These are phyloP conservation scores for Cladosporium sp. DNA, from an alignment of 2,329 filamentous ascomycete species.

Conservation along the genomic window DNA sequence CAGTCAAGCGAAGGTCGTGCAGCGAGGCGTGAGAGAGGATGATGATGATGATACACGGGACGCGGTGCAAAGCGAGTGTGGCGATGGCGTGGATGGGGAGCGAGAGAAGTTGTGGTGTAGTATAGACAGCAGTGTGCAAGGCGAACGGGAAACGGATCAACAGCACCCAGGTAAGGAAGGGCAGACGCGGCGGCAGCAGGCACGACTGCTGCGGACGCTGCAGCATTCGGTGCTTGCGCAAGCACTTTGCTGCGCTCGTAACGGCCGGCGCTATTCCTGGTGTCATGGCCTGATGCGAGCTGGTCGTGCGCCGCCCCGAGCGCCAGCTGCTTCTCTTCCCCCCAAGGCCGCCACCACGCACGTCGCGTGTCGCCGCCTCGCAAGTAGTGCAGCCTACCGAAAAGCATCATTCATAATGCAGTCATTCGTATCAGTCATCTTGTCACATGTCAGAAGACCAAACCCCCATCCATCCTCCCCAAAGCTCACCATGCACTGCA, in stretches of 20 bases:
- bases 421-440: too few species aligned
- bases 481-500: too few species aligned
- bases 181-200: background rate
- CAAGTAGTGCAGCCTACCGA: background rate
- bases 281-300: background rate
- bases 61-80: background rate
- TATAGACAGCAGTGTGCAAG: background rate
- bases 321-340: background rate
- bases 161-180: background rate
- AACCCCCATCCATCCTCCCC: too few species aligned
- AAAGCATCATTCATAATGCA: too few species aligned
- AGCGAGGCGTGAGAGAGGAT: background rate
- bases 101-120: background rate
- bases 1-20: conserved; percentile 3
- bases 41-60: background rate
- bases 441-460: too few species aligned
- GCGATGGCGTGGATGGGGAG: background rate
- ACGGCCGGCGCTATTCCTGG: conserved; percentile 3
- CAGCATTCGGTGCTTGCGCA: background rate
- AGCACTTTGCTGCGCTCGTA: conserved; percentile 1
- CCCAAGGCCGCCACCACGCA: background rate
- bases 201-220: background rate
- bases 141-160: background rate
- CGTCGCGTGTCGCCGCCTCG: background rate
- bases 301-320: background rate